Base-by-base conservation (phyloP, 73 alveolate species). In the Durusdinium trenchii region DNA sequence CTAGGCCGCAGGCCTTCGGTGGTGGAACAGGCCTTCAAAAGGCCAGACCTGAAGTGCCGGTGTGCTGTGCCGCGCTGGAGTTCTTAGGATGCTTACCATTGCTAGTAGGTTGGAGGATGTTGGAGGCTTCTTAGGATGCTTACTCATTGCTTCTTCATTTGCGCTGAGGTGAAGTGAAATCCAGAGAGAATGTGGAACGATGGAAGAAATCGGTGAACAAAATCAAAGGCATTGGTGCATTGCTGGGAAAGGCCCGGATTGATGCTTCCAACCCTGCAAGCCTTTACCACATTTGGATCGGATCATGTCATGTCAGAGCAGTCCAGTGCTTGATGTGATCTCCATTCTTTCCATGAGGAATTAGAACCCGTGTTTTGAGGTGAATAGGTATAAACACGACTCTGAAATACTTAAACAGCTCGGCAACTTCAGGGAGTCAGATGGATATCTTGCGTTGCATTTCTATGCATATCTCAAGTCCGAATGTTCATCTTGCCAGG, bases 131-230 rank as follows among this genome's bases (percentile, higher is more conserved):
- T n/a, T n/a, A n/a, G n/a, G n/a, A n/a, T n/a, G n/a, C n/a, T n/a
- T n/a, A n/a, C n/a, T n/a, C n/a, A n/a, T n/a, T n/a, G n/a, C n/a
- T n/a, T n/a, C n/a, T n/a, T n/a, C n/a, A n/a, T n/a, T n/a, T 60
- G 73, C 20, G 50, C 84, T 28, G 45, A 90, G 96, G 96, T 30
- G 96, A 90, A 50, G 96, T 90, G 43, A 67, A 69, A 73, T 90
- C 96, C 40, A 64, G 78, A 42, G 96, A 90, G 73, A 90, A 90
- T 28, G 96, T 90, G 61, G 96, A 75, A 45, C 51, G 71, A 6
- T 90, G 96, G 96, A 90, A 90, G 86, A 51, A 50, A 28, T 64
- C 87, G 23, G 96, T 90, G 87, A 90, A 90, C 96, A 90, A 90
- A 57, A 52, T 75, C 57, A 73, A 75, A 2, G 86, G 86, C 71